A percentile compares a stretch with the other conserved stretches of the same genome.
Conservation (phyloP, 2,329 filamentous ascomycete genomes). For the Ascosphaera aggregata region DNA sequence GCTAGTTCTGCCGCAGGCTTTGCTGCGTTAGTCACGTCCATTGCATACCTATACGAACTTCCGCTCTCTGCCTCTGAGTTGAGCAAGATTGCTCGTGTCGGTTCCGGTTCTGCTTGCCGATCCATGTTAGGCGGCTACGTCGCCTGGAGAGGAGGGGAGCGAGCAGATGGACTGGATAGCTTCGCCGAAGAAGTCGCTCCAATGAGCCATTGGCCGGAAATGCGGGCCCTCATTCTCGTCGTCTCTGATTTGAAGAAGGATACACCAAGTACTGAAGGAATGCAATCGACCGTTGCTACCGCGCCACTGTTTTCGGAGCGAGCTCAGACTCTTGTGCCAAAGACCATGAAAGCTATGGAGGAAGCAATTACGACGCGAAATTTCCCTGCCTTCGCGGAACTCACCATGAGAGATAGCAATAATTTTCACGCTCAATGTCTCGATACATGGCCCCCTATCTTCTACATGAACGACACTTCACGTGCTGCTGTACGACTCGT, state of each 20-base stretch:
- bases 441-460: conserved; percentile 92
- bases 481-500: conserved; percentile 70
- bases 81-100: conserved; percentile 73
- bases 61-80: conserved; percentile 61
- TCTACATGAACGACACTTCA: conserved; percentile 93
- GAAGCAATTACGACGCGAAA: conserved; percentile 53
- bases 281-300: conserved; percentile 91
- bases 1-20: conserved; percentile 42
- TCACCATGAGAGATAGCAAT: conserved; percentile 95
- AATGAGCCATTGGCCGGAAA: conserved; percentile 79
- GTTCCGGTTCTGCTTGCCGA: conserved; percentile 83
- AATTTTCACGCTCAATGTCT: conserved; percentile 88
- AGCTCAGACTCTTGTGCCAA: conserved; percentile 53
- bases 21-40: conserved; percentile 46
- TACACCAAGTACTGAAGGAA: conserved; percentile 74
- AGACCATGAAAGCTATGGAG: conserved; percentile 67
- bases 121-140: conserved; percentile 90
- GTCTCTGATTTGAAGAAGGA: conserved; percentile 90
- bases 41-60: conserved; percentile 79
- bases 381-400: conserved; percentile 65
- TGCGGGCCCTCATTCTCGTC: conserved; percentile 81
- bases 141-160: conserved; percentile 65
- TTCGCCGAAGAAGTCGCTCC: conserved; percentile 72
- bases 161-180: conserved; percentile 63
- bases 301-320: conserved; percentile 68